These are phyloP conservation scores for Megacollybia marginata DNA, from an alignment of 768 basidiomycete species.

Conservation along the genomic window DNA sequence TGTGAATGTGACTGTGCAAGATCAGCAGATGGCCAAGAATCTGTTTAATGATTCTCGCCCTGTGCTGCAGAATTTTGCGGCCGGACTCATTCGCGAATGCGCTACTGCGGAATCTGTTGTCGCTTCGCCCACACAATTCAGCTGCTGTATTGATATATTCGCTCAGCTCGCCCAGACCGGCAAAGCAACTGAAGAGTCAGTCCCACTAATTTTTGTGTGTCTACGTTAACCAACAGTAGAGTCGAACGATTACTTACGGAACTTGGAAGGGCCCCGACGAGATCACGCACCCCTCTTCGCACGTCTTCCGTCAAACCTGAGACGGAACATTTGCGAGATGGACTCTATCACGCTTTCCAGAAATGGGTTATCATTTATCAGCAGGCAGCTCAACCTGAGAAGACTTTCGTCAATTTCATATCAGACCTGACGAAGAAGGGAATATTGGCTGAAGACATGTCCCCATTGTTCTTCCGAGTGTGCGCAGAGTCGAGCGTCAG, in stretches of 20 bases:
- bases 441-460: conserved; percentile 92
- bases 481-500: conserved; percentile 93
- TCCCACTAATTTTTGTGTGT: conserved; percentile 9
- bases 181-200: conserved; percentile 83
- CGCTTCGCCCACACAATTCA: conserved; percentile 73
- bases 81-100: conserved; percentile 81
- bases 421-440: conserved; percentile 96
- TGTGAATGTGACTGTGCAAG: conserved; percentile 69
- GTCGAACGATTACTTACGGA: conserved; percentile 74
- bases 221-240: conserved; percentile 28
- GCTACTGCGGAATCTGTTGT: conserved; percentile 75
- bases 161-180: conserved; percentile 63
- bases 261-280: conserved; percentile 53
- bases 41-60: conserved; percentile 73
- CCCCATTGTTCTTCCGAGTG: conserved; percentile 97
- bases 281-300: conserved; percentile 35
- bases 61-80: conserved; percentile 72
- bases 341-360: conserved; percentile 75
- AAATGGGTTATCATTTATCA: conserved; percentile 97
- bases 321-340: conserved; percentile 68
- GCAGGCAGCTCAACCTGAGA: conserved; percentile 84
- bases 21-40: conserved; percentile 85
- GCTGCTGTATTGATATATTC: conserved; percentile 74
- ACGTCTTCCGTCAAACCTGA: conserved; percentile 58
- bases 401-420: conserved; percentile 93